A percentile compares a stretch with the other conserved stretches of the same genome.
Conservation (phyloP, 768 basidiomycete species). For the Hericium erinaceus region DNA sequence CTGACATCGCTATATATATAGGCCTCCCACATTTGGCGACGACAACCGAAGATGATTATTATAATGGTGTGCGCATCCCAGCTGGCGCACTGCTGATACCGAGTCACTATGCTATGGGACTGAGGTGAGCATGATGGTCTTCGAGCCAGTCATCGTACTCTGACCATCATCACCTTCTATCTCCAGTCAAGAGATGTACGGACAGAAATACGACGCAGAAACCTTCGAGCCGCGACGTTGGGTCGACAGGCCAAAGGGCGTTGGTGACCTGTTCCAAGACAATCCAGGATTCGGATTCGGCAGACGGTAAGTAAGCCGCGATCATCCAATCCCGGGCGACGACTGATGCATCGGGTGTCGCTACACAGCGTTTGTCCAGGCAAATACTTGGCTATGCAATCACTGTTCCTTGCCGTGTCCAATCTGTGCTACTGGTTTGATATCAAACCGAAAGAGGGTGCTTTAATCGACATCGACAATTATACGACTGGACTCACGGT, state of each 20-base stretch:
- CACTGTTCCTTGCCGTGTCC: background rate
- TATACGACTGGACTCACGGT: too few species aligned
- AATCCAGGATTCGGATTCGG: background rate
- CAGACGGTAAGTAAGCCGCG: background rate
- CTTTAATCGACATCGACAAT: too few species aligned
- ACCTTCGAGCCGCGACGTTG: background rate
- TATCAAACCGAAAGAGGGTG: too few species aligned
- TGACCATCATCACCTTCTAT: background rate
- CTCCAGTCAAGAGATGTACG: background rate
- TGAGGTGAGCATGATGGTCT: background rate
- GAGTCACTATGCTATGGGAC: background rate
- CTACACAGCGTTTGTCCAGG: background rate
- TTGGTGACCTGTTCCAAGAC: background rate
- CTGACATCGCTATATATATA: background rate
- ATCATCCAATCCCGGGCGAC: background rate
- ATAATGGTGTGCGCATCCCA: background rate
- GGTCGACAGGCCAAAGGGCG: background rate
- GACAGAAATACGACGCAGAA: background rate
- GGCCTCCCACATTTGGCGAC: background rate
- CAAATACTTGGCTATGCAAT: background rate
- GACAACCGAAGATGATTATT: background rate
- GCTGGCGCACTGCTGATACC: background rate
- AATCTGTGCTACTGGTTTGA: background rate
- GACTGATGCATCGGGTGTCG: background rate
- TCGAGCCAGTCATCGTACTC: background rate